These are phyloP conservation scores for Fusarium tanahbumbuense DNA, from an alignment of 2,329 filamentous ascomycete genomes.

Conservation along the genomic window DNA sequence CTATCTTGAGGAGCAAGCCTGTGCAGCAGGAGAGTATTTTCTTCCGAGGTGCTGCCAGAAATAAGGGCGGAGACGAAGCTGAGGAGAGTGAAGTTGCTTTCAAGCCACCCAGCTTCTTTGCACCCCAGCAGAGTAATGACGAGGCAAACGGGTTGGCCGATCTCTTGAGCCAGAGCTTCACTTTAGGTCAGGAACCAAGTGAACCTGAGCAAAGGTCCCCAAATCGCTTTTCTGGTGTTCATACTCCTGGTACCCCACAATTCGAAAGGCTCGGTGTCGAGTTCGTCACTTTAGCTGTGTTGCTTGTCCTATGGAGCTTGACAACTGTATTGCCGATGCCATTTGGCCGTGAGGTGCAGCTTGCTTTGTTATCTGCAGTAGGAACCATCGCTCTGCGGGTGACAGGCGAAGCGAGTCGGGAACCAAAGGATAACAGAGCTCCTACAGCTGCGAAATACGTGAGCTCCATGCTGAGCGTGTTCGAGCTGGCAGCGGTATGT, in stretches of 20 bases:
- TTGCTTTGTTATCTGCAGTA: conserved; percentile 44
- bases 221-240: not conserved
- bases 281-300: conserved; percentile 34
- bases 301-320: conserved; percentile 47
- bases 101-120: conserved; percentile 71
- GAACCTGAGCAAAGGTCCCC: not conserved
- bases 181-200: conserved; percentile 50
- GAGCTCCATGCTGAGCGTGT: conserved; percentile 47
- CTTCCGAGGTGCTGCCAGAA: conserved; percentile 55
- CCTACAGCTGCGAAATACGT: conserved; percentile 41
- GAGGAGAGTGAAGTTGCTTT: conserved; percentile 57
- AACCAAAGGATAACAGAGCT: conserved; percentile 15
- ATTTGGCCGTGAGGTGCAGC: conserved; percentile 45
- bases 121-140: conserved; percentile 56
- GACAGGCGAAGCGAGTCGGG: conserved; percentile 44
- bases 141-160: conserved; percentile 59
- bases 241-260: not conserved
- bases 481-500: conserved; percentile 50
- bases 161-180: conserved; percentile 59
- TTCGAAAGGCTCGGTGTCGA: conserved; percentile 33
- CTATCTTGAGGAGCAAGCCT: conserved; percentile 61
- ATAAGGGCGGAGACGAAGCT: conserved; percentile 6
- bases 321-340: conserved; percentile 37
- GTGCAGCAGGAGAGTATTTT: conserved; percentile 62
- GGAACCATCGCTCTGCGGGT: conserved; percentile 49